phyloP scores from a whole-genome alignment of 2,329 filamentous ascomycete species.

The Fusarium pseudonygamai region DNA sequence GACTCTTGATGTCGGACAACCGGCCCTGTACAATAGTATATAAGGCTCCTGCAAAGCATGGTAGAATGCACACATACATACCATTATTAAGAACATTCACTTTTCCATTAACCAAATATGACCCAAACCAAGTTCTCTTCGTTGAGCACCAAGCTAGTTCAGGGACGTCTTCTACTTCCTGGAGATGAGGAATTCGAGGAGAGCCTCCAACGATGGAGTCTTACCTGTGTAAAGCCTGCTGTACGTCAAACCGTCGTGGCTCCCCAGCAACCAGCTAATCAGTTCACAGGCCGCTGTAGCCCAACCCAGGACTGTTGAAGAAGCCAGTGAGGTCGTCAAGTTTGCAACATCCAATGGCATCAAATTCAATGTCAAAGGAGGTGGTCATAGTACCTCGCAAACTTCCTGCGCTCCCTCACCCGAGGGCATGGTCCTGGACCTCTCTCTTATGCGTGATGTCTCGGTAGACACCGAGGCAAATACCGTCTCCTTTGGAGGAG shows the following conservation, averaged over 20 bases:
- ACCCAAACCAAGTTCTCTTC: constrained; percentile 23
- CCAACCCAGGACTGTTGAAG: constrained; percentile 51
- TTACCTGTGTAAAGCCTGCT: constrained; percentile 50
- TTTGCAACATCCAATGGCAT: constrained; percentile 56
- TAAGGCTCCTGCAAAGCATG: not conserved
- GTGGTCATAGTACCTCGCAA: constrained; percentile 65
- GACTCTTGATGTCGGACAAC: not conserved
- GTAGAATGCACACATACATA: not conserved
- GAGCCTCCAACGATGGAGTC: constrained; percentile 51
- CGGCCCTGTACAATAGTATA: not conserved
- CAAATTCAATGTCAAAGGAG: constrained; percentile 63
- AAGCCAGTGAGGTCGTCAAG: constrained; percentile 54
- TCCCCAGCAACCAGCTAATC: not conserved
- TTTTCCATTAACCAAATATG: constrained; percentile 14
- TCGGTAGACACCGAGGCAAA: constrained; percentile 55
- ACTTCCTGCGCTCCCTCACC: constrained; percentile 54
- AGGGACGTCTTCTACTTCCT: constrained; percentile 47
- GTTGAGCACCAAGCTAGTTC: constrained; percentile 30
- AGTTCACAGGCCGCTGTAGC: constrained; percentile 55
- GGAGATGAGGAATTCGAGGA: constrained; percentile 47
- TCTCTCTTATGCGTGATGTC: constrained; percentile 60
- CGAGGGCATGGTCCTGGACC: constrained; percentile 65
- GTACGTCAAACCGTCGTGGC: constrained; percentile 11
- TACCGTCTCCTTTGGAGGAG: constrained; percentile 61
- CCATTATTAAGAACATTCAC: not conserved